Evolutionary conservation across 78 protist species (phyloP).

Genomic region (Salpingoeca rosetta): DNA sequence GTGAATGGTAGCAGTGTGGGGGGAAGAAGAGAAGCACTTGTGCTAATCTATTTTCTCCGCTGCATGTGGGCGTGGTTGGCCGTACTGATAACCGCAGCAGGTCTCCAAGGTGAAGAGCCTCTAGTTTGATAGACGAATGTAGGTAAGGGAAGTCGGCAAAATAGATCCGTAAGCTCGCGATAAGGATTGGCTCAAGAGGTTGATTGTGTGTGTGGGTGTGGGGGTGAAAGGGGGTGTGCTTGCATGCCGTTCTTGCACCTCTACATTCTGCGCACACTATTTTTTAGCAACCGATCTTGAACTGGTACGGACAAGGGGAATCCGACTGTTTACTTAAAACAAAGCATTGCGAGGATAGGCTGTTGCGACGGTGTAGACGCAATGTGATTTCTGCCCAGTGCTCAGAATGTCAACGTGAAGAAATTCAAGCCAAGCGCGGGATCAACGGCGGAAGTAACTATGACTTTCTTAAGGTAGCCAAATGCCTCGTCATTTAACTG

Average conservation of each 20-base stretch:
- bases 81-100: conserved; percentile 86
- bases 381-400: conserved; percentile 68
- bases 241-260: too few relatives aligned
- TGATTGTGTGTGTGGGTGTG: conserved; percentile 17
- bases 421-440: conserved; percentile 92
- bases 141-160: conserved; percentile 92
- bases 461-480: conserved; percentile 93
- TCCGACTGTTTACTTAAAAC: conserved; percentile 65
- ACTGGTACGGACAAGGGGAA: conserved; percentile 65
- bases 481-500: conserved; percentile 85
- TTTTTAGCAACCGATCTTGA: conserved; percentile 31
- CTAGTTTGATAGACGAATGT: conserved; percentile 75
- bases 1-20: too few relatives aligned
- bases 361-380: conserved; percentile 38
- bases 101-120: conserved; percentile 89
- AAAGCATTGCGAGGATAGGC: conserved; percentile 62
- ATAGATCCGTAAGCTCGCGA: conserved; percentile 84
- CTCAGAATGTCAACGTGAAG: conserved; percentile 82
- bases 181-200: conserved; percentile 84
- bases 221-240: not conserved
- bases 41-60: too few relatives aligned
- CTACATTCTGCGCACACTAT: too few relatives aligned
- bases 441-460: conserved; percentile 93
- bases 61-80: not conserved
- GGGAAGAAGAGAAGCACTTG: too few relatives aligned